Conservation (phyloP, 371 early-diverging fungal species). For the Dentiscutata heterogama region DNA sequence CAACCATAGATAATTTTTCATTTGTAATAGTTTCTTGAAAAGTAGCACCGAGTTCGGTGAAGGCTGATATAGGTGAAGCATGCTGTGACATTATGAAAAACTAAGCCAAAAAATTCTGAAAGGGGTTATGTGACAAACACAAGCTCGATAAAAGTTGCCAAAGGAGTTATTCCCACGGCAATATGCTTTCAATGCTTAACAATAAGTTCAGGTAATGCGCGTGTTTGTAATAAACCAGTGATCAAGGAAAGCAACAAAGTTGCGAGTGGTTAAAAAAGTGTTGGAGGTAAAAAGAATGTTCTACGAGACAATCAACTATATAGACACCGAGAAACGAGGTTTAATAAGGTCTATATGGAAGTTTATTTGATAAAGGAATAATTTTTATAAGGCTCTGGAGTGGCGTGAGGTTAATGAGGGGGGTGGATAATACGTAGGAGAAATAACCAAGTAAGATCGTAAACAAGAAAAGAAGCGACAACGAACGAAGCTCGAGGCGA, state of each 20-base stretch:
- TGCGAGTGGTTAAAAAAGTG: background rate
- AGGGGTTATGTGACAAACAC: background rate
- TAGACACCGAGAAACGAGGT: background rate
- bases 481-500: constrained; percentile 20
- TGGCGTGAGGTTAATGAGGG: constrained; percentile 1
- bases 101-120: background rate
- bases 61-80: background rate
- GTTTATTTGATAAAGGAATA: background rate
- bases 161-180: background rate
- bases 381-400: background rate
- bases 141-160: background rate
- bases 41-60: constrained; percentile 11
- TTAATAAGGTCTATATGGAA: background rate
- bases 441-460: constrained; percentile 18
- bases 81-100: background rate
- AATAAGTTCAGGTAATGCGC: background rate
- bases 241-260: background rate
- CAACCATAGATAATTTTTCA: constrained; percentile 2
- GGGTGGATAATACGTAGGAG: background rate
- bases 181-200: background rate
- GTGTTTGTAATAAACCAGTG: background rate
- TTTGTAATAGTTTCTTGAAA: background rate
- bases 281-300: background rate
- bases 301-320: background rate
- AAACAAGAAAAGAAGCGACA: constrained; percentile 8